Conservation (phyloP, 1,284 basidiomycete species). For the Puccinia triticina region DNA sequence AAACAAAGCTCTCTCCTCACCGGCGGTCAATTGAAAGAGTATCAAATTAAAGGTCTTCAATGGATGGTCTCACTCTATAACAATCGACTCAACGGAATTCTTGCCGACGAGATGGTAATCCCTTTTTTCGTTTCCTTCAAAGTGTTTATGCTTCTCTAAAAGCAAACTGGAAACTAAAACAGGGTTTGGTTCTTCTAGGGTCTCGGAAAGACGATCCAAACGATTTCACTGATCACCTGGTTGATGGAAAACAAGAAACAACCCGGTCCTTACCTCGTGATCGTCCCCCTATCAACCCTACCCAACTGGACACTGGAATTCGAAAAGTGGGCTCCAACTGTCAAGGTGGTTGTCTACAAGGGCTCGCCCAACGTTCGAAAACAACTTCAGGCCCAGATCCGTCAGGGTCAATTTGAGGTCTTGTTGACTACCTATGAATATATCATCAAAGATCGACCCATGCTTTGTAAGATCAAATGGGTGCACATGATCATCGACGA, state of each 20-base stretch:
- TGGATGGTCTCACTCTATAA: slow-evolving; percentile 94
- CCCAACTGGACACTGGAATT: slow-evolving; percentile 99
- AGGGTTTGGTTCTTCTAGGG: slow-evolving; percentile 56
- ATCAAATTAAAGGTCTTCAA: slow-evolving; percentile 90
- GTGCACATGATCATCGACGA: slow-evolving; percentile 99
- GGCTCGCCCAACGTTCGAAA: slow-evolving; percentile 83
- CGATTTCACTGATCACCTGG: slow-evolving; percentile 93
- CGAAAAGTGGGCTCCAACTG: slow-evolving; percentile 90
- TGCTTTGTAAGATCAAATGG: slow-evolving; percentile 92
- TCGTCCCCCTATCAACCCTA: slow-evolving; percentile 96
- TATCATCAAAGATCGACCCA: slow-evolving; percentile 94
- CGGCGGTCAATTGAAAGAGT: slow-evolving; percentile 71
- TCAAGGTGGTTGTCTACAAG: slow-evolving; percentile 86
- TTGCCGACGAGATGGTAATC: slow-evolving; percentile 65
- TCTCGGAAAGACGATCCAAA: slow-evolving; percentile 68
- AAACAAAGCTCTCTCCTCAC: slow-evolving; percentile 81
- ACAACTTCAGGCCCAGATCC: slow-evolving; percentile 66
- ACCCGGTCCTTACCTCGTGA: slow-evolving; percentile 92
- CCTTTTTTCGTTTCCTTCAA: slow-evolving; percentile 16
- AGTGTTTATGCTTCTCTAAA: slow-evolving; percentile 2
- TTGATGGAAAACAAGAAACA: slow-evolving; percentile 90
- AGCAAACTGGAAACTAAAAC: not conserved
- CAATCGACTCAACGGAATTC: slow-evolving; percentile 90
- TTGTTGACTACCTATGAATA: slow-evolving; percentile 98
- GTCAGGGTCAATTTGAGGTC: slow-evolving; percentile 83